Percentiles rank a stretch among this genome's conserved stretches.
Conservation (phyloP, 495 filamentous ascomycete species). For the Coniosporium apollinis region DNA sequence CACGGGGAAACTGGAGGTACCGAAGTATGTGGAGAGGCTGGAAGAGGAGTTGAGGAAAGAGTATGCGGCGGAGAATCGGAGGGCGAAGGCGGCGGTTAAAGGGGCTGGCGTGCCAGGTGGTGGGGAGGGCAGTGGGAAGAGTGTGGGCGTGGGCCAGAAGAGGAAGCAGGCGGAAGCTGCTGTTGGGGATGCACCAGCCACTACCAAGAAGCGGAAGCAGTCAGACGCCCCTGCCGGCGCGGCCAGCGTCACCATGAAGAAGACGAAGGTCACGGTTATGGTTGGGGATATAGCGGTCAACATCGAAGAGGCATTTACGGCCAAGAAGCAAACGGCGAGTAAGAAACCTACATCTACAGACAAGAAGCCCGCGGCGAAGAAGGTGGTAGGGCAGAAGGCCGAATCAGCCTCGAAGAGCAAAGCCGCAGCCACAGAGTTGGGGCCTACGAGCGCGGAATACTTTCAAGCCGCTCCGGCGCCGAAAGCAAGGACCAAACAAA, state of each 20-base stretch:
- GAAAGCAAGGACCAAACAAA: no score
- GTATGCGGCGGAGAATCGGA: slow-evolving; percentile 29
- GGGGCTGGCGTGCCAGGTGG: not conserved
- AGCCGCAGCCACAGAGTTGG: no score
- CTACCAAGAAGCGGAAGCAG: slow-evolving; percentile 6
- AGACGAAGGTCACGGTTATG: slow-evolving; percentile 4
- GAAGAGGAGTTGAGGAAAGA: slow-evolving; percentile 38
- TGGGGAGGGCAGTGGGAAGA: slow-evolving; percentile 2
- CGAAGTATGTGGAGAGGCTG: slow-evolving; percentile 24
- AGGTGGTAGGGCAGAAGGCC: slow-evolving; percentile 7
- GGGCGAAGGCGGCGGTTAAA: slow-evolving; percentile 24
- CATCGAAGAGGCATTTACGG: slow-evolving; percentile 2
- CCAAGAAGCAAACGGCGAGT: not conserved
- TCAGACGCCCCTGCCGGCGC: not conserved
- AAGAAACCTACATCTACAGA: not conserved
- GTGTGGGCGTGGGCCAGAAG: slow-evolving; percentile 19
- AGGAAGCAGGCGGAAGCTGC: no score
- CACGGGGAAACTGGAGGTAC: slow-evolving; percentile 27
- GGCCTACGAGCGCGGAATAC: no score
- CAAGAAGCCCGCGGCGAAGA: slow-evolving; percentile 7
- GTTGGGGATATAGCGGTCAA: slow-evolving; percentile 5
- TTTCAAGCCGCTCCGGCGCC: no score
- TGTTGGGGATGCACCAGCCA: slow-evolving; percentile 1
- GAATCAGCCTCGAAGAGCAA: no score
- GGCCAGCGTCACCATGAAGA: slow-evolving; percentile 4